Evolutionary conservation across 805 yeast genomes (phyloP), one percentile per base, ranked within the genome.

Genomic region (Starmerella bombicola): DNA sequence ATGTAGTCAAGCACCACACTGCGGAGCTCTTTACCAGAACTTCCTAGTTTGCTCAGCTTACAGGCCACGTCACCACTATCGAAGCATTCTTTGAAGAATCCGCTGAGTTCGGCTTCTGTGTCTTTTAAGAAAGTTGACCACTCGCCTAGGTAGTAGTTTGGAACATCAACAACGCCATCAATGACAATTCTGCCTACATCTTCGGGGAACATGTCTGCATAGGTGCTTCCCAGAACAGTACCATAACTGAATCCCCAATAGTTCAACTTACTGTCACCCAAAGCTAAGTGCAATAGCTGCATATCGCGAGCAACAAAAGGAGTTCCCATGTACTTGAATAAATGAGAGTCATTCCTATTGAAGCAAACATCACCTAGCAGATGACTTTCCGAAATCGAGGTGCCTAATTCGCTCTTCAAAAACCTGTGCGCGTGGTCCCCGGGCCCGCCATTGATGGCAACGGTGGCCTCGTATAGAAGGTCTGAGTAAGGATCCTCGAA

Each of bases 191-290:
- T 29, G 9, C 41, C 43, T 7, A 48, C 49, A 19, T 33, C 37
- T 2, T 40, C 40, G 31, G 55, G 55, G 42, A 48, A 51, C 43
- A 50, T 37, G 21, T 46, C 51, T 18, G 55, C 55, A 39, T 47
- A 51, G n/a, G 52, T 48, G 32, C 41, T 46, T 9, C 55, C 55
- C 10, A 33, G 9, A 12, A 51, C 42, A 8, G 48, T 39, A 12
- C 55, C 55, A 35, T 51, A 51, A 26, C 52, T 47, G 43, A 48
- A 51, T 20, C 55, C 55, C 55, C 55, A 51, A 41, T 51, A 51
- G 40, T 51, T 50, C 21, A 51, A 37, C 37, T 50, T 50, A 2
- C 26, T 42, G 38, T 51, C 55, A 4, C 55, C 55, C 19, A 51
- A 35, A 5, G 54, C 52, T 5, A 34, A 28, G 40, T 52, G 52